Base-by-base conservation (phyloP, 495 filamentous ascomycete species). In the Aspergillus asperescens region DNA sequence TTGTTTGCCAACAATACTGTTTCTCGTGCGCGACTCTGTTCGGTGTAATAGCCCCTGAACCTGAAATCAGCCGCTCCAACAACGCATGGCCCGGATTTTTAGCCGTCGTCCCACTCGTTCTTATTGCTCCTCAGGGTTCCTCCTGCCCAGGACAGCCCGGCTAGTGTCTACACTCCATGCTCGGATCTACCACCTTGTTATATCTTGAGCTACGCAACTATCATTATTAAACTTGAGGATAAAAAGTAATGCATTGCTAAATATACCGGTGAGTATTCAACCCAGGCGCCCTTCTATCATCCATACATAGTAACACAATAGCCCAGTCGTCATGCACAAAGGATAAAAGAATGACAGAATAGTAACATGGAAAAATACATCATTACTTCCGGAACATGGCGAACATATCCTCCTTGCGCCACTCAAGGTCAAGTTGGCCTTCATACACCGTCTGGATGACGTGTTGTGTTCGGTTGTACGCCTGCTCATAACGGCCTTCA, bases 401-500 rank as follows among this genome's bases (percentile, higher is more conserved):
- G 48, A 63, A 62, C 8, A 77, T 73, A 58, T 85, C 81, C 48
- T 81, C 78, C 62, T 76, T 75, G 55, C 70, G 77, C 78, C 81
- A 84, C 27, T 82, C 81, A 25, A 81, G 67, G 50, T 84, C 83
- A 59, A 85, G 50, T 55, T 81, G 76, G 7, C 81, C 81, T 44
- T 81, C 79, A 54, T 86, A 87, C n/a, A 85, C 80, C 15, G 74
- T 74, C 53, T 76, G 69, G 31, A 81, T 69, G 10, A 95, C 72
- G 25, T 71, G 81, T 49, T 80, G 80, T 22, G 86, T 82, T 29
- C 87, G 74, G 58, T 91, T 81, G 56, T 85, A 82, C 3, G 87
- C 81, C 42, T 85, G 77, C 34, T 81, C 78, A 66, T 95, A 96
- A 46, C 82, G 85, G 38, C 68, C 73, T 73, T 94, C 89, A 60